Conservation (phyloP, 352 stramenopile genomes). For the Elongisporangium undulatum region DNA sequence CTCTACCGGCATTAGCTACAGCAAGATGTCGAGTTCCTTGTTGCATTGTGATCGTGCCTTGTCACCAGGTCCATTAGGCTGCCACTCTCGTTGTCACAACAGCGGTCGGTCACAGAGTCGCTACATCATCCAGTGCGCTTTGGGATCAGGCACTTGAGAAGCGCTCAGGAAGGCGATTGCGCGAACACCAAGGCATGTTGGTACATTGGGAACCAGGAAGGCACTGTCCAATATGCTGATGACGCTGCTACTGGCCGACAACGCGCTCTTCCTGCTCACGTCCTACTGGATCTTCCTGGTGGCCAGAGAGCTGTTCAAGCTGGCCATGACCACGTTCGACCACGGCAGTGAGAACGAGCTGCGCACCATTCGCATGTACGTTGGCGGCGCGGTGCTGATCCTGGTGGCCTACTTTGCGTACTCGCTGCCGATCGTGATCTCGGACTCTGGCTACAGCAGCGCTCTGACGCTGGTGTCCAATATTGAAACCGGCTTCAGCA, state of each 20-base stretch:
- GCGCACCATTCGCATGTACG: conserved; percentile 42
- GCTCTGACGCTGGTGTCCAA: conserved; percentile 52
- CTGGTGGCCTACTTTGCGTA: conserved; percentile 24
- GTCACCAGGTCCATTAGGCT: no score
- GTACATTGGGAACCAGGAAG: no score
- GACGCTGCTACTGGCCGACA: conserved; percentile 46
- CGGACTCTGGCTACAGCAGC: conserved; percentile 43
- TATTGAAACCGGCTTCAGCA: conserved; percentile 36
- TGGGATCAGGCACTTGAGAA: no score
- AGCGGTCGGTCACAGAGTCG: no score
- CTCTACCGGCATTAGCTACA: no score
- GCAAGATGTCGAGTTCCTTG: no score
- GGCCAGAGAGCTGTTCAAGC: conserved; percentile 50
- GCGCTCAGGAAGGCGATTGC: no score
- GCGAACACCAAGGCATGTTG: no score
- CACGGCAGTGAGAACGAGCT: conserved; percentile 41
- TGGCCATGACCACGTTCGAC: conserved; percentile 54
- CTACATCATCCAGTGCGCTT: no score
- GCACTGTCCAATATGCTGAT: conserved; percentile 34
- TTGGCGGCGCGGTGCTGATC: conserved; percentile 26
- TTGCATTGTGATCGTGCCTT: no score
- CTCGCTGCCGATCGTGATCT: conserved; percentile 32
- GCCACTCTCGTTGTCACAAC: no score
- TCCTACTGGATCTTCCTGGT: conserved; percentile 68
- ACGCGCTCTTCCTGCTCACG: conserved; percentile 58